A percentile compares a stretch with the other conserved stretches of the same genome.
These are phyloP conservation scores for Coniochaeta ligniaria DNA, from an alignment of 2,329 filamentous ascomycete genomes.

Conservation along the genomic window DNA sequence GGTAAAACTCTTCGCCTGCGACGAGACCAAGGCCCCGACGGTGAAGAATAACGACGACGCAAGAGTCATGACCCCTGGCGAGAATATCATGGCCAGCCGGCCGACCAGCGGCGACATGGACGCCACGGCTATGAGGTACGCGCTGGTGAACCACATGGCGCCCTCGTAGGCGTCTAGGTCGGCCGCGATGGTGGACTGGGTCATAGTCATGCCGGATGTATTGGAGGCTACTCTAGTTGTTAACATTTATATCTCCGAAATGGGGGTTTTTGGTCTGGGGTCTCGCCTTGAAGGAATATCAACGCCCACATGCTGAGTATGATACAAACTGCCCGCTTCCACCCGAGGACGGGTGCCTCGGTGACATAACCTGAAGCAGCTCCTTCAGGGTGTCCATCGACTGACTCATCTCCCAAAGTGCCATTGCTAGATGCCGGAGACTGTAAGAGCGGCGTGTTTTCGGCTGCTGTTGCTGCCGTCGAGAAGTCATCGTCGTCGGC, in stretches of 20 bases:
- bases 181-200: constrained; percentile 67
- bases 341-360: constrained; percentile 16
- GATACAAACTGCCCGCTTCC: constrained; percentile 34
- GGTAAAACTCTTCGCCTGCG: constrained; percentile 48
- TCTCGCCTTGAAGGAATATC: constrained; percentile 52
- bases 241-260: background rate
- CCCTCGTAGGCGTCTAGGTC: constrained; percentile 68
- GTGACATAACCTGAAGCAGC: background rate
- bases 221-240: constrained; percentile 46
- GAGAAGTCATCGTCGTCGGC: constrained; percentile 9
- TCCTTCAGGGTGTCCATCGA: background rate
- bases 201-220: constrained; percentile 75
- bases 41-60: constrained; percentile 51
- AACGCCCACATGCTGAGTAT: constrained; percentile 45
- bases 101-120: constrained; percentile 62
- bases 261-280: no score
- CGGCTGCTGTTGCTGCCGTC: constrained; percentile 13
- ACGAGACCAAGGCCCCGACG: constrained; percentile 57
- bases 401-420: constrained; percentile 12
- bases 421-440: constrained; percentile 14
- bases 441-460: constrained; percentile 19
- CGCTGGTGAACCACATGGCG: constrained; percentile 74
- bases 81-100: constrained; percentile 67
- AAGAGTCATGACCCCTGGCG: constrained; percentile 58
- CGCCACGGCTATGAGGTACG: constrained; percentile 60